Conservation (phyloP, 2,329 filamentous ascomycete genomes). For the Cercospora sp. region DNA sequence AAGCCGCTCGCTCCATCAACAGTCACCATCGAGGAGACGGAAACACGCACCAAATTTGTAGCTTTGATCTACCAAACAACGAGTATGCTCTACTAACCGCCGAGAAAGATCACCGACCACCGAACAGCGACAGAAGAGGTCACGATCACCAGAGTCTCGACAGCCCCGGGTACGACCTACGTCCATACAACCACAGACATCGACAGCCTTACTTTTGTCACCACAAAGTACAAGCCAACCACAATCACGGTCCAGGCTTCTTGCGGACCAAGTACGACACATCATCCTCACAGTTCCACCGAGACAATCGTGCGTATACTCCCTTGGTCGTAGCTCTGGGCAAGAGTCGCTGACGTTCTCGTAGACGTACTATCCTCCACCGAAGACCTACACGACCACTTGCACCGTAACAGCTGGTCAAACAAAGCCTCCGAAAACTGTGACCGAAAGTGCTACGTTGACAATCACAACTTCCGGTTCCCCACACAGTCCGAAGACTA, state of each 20-base stretch:
- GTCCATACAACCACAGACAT: not conserved
- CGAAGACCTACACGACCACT: not conserved
- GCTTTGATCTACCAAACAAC: not conserved
- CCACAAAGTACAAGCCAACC: slow-evolving; percentile 11
- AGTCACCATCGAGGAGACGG: slow-evolving; percentile 5
- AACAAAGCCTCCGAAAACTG: not conserved
- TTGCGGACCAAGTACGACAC: not conserved
- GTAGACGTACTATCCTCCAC: not conserved
- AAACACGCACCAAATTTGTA: not conserved
- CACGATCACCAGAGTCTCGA: not conserved
- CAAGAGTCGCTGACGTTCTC: not conserved
- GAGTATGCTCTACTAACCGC: not conserved
- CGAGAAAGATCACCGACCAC: not conserved
- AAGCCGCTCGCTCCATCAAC: slow-evolving; percentile 8
- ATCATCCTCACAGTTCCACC: not conserved
- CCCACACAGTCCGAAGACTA: not conserved
- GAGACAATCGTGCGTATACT: not conserved
- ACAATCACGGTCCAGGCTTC: not conserved
- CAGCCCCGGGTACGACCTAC: not conserved
- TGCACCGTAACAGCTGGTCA: not conserved
- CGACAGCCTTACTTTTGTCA: not conserved
- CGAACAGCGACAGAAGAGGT: slow-evolving; percentile 1
- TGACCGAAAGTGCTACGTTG: not conserved
- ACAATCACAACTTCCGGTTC: not conserved
- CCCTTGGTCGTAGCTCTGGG: not conserved